phyloP scores from a whole-genome alignment of 176 grass and related monocot species.

The Triticum turgidum region DNA sequence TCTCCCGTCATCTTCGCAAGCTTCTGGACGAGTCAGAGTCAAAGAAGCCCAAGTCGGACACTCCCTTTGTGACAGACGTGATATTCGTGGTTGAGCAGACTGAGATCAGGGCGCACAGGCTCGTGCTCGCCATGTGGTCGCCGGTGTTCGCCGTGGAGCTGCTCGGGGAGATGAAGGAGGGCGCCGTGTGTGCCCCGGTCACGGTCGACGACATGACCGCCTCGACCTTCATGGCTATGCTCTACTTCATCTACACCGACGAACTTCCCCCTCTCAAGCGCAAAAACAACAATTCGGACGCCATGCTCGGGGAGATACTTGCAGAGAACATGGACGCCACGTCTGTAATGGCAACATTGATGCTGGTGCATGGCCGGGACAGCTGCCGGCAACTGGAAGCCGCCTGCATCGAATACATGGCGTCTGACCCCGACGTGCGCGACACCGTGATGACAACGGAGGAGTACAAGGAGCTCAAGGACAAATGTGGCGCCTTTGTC shows the following conservation, averaged over 20 bases:
- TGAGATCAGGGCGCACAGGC: not conserved
- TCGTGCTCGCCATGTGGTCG: not conserved
- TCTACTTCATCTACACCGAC: not conserved
- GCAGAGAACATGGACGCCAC: not conserved
- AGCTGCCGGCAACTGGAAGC: not conserved
- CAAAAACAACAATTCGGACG: no score
- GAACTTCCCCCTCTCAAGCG: not conserved
- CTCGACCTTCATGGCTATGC: not conserved
- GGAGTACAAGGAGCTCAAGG: constrained; percentile 6
- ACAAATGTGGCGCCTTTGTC: not conserved
- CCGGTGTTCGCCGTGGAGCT: not conserved
- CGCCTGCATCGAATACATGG: not conserved
- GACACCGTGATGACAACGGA: not conserved
- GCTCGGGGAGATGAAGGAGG: not conserved
- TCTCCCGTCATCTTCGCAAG: not conserved
- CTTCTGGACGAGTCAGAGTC: not conserved
- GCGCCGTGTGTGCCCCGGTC: not conserved
- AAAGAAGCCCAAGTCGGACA: not conserved
- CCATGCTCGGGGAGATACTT: no score
- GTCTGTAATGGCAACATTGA: not conserved
- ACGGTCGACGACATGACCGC: not conserved
- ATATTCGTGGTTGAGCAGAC: not conserved
- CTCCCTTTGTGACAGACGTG: not conserved
- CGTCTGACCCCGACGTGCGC: not conserved
- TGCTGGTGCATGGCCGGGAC: not conserved